Percentiles rank a stretch among this genome's conserved stretches.
Conservation (phyloP, 768 basidiomycete species). For the Russula abietina region DNA sequence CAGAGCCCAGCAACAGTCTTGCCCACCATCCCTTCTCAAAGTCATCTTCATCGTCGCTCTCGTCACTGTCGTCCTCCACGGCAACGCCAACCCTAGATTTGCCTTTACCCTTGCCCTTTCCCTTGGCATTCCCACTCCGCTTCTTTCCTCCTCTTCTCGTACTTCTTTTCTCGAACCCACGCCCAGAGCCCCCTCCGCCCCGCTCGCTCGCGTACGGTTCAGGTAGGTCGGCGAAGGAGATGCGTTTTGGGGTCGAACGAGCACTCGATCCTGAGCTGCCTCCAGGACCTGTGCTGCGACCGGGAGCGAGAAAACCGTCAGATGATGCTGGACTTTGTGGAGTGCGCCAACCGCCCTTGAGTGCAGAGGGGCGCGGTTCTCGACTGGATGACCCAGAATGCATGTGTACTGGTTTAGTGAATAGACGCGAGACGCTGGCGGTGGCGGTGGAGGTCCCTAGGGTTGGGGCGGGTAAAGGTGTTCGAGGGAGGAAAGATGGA, state of each 20-base stretch:
- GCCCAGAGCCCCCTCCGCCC: slow-evolving; percentile 20
- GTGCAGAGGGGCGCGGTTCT: slow-evolving; percentile 49
- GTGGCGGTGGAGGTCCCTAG: slow-evolving; percentile 69
- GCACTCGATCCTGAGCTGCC: slow-evolving; percentile 42
- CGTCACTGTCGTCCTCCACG: slow-evolving; percentile 26
- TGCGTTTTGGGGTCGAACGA: slow-evolving; percentile 62
- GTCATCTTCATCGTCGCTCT: slow-evolving; percentile 11
- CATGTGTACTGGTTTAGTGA: slow-evolving; percentile 54
- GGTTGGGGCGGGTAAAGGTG: slow-evolving; percentile 44
- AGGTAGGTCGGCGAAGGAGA: slow-evolving; percentile 70
- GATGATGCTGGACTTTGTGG: slow-evolving; percentile 33
- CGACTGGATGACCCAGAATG: slow-evolving; percentile 59
- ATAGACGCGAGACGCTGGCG: slow-evolving; percentile 71
- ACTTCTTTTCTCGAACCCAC: slow-evolving; percentile 21
- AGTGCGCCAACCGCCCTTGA: slow-evolving; percentile 33
- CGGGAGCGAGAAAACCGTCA: slow-evolving; percentile 18
- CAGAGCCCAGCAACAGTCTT: slow-evolving; percentile 30
- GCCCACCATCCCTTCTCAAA: slow-evolving; percentile 29
- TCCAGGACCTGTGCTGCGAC: slow-evolving; percentile 28
- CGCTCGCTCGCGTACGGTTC: slow-evolving; percentile 45
- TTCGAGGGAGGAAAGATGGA: slow-evolving; percentile 39
- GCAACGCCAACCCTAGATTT: slow-evolving; percentile 27
- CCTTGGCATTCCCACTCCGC: slow-evolving; percentile 30
- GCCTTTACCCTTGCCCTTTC: slow-evolving; percentile 34
- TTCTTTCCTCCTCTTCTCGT: slow-evolving; percentile 25